Percentiles rank a stretch among this genome's conserved stretches.
Evolutionary conservation across 2,329 filamentous ascomycete genomes (phyloP).

Genomic region (Lasiodiplodia sp.): DNA sequence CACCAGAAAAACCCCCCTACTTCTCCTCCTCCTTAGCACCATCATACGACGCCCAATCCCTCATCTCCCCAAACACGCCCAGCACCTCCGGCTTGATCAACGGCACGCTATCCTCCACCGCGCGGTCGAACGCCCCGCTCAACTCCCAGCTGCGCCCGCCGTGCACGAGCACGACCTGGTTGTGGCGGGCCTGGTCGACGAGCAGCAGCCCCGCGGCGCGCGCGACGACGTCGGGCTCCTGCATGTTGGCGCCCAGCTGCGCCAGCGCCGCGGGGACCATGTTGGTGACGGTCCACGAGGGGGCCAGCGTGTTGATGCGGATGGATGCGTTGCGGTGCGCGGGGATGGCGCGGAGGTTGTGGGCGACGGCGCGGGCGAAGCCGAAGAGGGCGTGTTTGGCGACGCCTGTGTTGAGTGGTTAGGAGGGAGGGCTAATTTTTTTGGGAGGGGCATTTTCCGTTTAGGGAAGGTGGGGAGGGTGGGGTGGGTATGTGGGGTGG

Average conservation of each 20-base stretch:
- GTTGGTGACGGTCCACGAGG: slow-evolving; percentile 42
- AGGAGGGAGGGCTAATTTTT: slow-evolving; percentile 29
- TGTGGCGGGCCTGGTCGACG: slow-evolving; percentile 39
- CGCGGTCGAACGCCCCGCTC: slow-evolving; percentile 34
- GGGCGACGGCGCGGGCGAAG: slow-evolving; percentile 39
- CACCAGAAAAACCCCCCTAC: no score
- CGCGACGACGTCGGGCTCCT: slow-evolving; percentile 46
- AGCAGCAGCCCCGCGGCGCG: slow-evolving; percentile 39
- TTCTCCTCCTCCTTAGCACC: background rate
- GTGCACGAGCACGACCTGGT: slow-evolving; percentile 39
- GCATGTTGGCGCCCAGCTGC: slow-evolving; percentile 40
- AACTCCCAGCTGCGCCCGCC: slow-evolving; percentile 38
- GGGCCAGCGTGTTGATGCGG: slow-evolving; percentile 44
- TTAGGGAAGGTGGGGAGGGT: no score
- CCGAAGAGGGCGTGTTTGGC: slow-evolving; percentile 44
- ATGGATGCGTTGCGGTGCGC: slow-evolving; percentile 40
- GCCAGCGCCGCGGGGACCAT: slow-evolving; percentile 36
- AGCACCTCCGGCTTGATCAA: background rate
- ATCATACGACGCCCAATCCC: background rate
- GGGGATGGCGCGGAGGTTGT: slow-evolving; percentile 37
- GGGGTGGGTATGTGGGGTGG: background rate
- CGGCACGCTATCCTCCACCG: background rate
- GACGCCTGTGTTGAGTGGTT: slow-evolving; percentile 32
- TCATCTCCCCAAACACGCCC: slow-evolving; percentile 3
- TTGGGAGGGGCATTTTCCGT: background rate